These are phyloP conservation scores for Neurospora tetraspora DNA, from an alignment of 495 filamentous ascomycete species.

Conservation along the genomic window DNA sequence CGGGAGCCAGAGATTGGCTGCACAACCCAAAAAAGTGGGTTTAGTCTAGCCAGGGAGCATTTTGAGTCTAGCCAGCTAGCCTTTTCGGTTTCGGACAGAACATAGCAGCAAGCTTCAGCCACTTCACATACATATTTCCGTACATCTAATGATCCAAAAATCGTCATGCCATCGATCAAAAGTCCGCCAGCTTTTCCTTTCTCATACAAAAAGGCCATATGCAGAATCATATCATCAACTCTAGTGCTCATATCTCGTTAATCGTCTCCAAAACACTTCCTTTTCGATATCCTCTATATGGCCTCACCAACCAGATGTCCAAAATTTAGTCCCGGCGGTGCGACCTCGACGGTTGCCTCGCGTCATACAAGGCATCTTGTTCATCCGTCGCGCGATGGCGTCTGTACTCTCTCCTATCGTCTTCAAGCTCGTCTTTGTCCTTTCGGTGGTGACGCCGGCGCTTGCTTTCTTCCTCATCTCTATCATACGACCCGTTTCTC, in stretches of 20 bases:
- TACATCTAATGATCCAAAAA: neutral
- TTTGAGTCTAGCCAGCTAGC: too few relatives aligned
- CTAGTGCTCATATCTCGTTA: neutral
- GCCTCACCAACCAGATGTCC: neutral
- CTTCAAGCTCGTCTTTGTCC: constrained; percentile 7
- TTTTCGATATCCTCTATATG: neutral
- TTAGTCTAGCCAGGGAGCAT: too few relatives aligned
- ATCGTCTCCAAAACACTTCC: neutral
- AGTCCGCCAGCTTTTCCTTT: neutral
- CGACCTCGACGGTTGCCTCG: neutral
- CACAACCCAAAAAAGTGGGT: too few relatives aligned
- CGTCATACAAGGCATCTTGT: neutral
- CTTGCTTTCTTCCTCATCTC: constrained; percentile 1
- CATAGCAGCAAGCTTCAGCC: neutral
- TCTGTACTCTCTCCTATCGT: neutral
- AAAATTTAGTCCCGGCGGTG: neutral
- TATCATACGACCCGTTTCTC: constrained; percentile 7
- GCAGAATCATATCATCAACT: neutral
- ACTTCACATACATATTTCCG: neutral
- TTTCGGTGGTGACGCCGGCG: constrained; percentile 13
- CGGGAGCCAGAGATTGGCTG: too few relatives aligned
- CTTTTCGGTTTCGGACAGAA: neutral
- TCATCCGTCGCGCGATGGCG: neutral
- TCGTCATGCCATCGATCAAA: neutral
- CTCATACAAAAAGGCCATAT: neutral